A percentile compares a stretch with the other conserved stretches of the same genome.
These are phyloP conservation scores for Magnolia officinalis DNA, from an alignment of 164 flowering plant species.

Conservation along the genomic window DNA sequence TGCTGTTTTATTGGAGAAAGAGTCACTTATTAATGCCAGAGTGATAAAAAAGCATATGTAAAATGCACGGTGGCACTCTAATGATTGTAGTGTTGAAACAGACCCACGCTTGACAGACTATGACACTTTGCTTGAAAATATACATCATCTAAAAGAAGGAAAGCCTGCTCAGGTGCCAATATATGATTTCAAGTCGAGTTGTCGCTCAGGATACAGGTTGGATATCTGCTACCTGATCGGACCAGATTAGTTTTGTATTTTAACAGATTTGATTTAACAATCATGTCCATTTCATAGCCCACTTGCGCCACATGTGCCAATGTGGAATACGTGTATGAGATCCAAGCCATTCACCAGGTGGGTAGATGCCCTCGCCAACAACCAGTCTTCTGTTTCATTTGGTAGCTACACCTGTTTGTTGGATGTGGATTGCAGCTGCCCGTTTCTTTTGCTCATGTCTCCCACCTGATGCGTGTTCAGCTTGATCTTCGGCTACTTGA, in stretches of 20 bases:
- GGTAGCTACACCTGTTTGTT: not conserved
- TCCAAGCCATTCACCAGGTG: too few species aligned
- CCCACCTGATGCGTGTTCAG: not conserved
- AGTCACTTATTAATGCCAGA: not conserved
- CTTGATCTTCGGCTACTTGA: not conserved
- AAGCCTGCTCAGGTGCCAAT: slow-evolving; percentile 75
- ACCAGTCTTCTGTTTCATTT: not conserved
- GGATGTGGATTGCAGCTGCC: not conserved
- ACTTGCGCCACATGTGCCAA: too few species aligned
- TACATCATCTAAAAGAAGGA: slow-evolving; percentile 74
- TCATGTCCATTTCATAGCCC: not conserved
- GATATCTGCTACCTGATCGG: slow-evolving; percentile 3
- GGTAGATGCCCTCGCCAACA: not conserved
- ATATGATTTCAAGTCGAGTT: slow-evolving; percentile 94
- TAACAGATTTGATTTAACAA: not conserved
- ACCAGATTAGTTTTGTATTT: not conserved
- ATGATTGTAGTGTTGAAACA: slow-evolving; percentile 31
- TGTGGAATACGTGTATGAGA: too few species aligned
- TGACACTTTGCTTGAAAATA: slow-evolving; percentile 82
- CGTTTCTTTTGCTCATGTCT: not conserved
- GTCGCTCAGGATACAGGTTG: slow-evolving; percentile 87
- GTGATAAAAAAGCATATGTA: not conserved
- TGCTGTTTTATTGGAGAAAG: not conserved
- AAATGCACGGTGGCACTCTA: not conserved
- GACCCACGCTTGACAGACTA: slow-evolving; percentile 97